A percentile compares a stretch with the other conserved stretches of the same genome.
Evolutionary conservation across 2,329 filamentous ascomycete species (phyloP).

Genomic region (Seiridium unicorne): DNA sequence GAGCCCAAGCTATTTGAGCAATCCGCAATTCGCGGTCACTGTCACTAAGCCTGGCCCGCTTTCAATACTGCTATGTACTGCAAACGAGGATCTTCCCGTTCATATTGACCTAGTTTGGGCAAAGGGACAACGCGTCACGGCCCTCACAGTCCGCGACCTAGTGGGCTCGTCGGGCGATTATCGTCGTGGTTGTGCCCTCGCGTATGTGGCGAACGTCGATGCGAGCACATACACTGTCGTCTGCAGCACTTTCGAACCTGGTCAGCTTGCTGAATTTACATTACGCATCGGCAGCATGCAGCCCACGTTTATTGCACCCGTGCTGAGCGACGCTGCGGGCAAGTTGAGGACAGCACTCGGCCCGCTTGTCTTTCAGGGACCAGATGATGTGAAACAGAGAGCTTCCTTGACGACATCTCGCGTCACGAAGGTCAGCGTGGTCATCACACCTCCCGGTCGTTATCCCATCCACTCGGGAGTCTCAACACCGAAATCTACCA

Average conservation of each 20-base stretch:
- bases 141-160: slow-evolving; percentile 73
- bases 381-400: slow-evolving; percentile 31
- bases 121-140: slow-evolving; percentile 66
- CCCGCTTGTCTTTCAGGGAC: slow-evolving; percentile 44
- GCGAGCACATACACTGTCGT: slow-evolving; percentile 82
- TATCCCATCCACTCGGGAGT: slow-evolving; percentile 15
- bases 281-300: slow-evolving; percentile 69
- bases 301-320: slow-evolving; percentile 53
- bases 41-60: slow-evolving; percentile 59
- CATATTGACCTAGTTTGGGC: slow-evolving; percentile 86
- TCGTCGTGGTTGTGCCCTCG: slow-evolving; percentile 72
- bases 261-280: slow-evolving; percentile 71
- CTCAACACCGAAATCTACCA: slow-evolving; percentile 29
- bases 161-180: slow-evolving; percentile 87
- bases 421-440: slow-evolving; percentile 61
- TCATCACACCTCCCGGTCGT: slow-evolving; percentile 33
- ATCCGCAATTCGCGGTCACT: slow-evolving; percentile 79
- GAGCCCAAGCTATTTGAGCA: slow-evolving; percentile 73
- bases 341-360: slow-evolving; percentile 61
- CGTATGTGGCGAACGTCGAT: slow-evolving; percentile 59
- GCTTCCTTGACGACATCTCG: slow-evolving; percentile 37
- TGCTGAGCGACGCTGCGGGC: slow-evolving; percentile 75
- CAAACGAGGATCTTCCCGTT: slow-evolving; percentile 66
- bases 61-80: slow-evolving; percentile 71
- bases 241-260: slow-evolving; percentile 84